Base-by-base conservation (phyloP, 352 stramenopile species). In the Pythium vanterpoolii region DNA sequence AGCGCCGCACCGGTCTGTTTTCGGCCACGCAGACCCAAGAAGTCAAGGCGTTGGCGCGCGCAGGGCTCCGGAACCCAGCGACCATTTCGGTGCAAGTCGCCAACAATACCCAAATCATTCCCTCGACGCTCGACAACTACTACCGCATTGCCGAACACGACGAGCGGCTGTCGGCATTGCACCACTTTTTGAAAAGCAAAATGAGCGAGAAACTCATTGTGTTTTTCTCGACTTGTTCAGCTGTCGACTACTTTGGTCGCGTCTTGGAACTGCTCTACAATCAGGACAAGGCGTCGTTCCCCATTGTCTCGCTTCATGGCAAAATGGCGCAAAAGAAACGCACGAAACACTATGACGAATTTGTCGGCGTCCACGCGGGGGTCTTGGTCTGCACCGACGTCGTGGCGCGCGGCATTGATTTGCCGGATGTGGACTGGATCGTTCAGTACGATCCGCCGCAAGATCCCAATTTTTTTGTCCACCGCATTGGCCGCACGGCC, bases 331-430 rank as follows among this genome's bases (percentile, higher is more conserved):
- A 91, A 60, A 98, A 96, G 71, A 96, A 88, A 70, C 79, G 83
- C 55, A 97, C 73, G 33, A 72, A 63, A 14, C 77, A 90, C 64
- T 95, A 93, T 60, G 79, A 95, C 39, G 61, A 64, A 36, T 95
- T 93, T 39, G 84, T 82, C 16, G 48, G 54, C 1, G 48, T 88
- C 1, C 62, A 66, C 24, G 59, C 72, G 1, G 94, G 93, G 14
- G 82, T 98, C 9, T 76, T 99, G 9, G 84, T 99, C 33, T 99
- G 97, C 66, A 99, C 98, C 3, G 98, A 99, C 78, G 96, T 99
- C 0, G 98, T 98, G 5, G 97, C 97, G 33, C 83, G 98, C 30
- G 98, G 98, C 26, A 95, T 99, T 33, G 98, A 99, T 73, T 75
- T 99, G 5, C 91, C 96, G 0, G 96, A 99, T 56, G 90, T 99